Evolutionary conservation across 306 rosid species (phyloP).

Genomic region (Vicia villosa): DNA sequence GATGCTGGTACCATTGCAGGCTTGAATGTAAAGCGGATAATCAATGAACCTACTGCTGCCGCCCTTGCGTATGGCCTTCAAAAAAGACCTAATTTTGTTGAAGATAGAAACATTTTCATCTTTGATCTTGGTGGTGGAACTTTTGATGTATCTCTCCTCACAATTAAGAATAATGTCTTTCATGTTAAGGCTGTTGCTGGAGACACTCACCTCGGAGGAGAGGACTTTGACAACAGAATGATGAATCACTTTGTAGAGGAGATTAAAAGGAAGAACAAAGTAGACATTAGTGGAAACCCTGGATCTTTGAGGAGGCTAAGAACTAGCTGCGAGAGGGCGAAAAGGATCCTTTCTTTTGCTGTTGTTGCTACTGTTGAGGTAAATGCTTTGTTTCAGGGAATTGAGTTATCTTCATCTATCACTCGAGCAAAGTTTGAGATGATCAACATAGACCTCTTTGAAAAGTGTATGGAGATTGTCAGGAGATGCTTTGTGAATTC

Average conservation of each 20-base stretch:
- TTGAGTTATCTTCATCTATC: neutral
- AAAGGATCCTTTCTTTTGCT: neutral
- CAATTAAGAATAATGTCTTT: neutral
- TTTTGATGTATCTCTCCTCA: constrained; percentile 31
- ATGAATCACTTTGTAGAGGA: constrained; percentile 7
- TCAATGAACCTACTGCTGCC: constrained; percentile 31
- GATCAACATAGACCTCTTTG: neutral
- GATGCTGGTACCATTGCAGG: constrained; percentile 27
- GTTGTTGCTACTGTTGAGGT: neutral
- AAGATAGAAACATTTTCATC: neutral
- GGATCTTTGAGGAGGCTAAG: constrained; percentile 25
- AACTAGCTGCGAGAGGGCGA: constrained; percentile 25
- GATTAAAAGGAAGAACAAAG: constrained; percentile 12
- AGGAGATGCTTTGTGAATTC: neutral
- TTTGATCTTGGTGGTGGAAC: constrained; percentile 38
- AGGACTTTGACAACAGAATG: constrained; percentile 31
- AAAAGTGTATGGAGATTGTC: neutral
- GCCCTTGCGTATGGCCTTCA: constrained; percentile 30
- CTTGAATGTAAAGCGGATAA: constrained; percentile 5
- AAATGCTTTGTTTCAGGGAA: neutral
- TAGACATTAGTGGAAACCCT: constrained; percentile 12
- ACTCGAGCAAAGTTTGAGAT: neutral
- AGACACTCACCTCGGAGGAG: constrained; percentile 37
- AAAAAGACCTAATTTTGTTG: neutral
- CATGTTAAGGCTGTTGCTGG: neutral